Evolutionary conservation across 371 early-diverging fungal species (phyloP).

Genomic region (Dinochytrium kinnereticum): DNA sequence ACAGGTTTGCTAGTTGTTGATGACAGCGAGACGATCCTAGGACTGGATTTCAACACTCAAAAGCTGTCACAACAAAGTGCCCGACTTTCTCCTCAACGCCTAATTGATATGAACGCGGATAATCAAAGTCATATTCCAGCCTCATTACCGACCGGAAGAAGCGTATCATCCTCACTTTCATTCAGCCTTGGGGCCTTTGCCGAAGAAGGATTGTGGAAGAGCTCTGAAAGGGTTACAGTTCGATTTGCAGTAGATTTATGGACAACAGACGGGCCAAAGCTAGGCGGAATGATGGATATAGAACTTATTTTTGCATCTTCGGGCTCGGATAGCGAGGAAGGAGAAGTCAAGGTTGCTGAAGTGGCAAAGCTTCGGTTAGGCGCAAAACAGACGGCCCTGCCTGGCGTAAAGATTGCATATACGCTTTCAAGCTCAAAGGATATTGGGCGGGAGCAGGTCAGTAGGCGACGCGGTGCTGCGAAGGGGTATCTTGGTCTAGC

Average conservation of each 20-base stretch:
- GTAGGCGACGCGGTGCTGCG: neutral
- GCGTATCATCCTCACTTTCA: neutral
- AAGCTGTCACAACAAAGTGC: too few species aligned
- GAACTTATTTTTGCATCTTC: too few species aligned
- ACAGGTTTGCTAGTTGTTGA: too few species aligned
- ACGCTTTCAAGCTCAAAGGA: too few species aligned
- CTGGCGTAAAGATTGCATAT: neutral
- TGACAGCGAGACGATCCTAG: too few species aligned
- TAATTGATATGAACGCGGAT: neutral
- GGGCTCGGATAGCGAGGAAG: too few species aligned
- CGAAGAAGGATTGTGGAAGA: slow-evolving; percentile 7
- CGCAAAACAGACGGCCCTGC: neutral
- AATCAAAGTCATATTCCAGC: neutral
- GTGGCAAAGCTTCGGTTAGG: neutral
- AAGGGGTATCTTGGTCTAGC: neutral
- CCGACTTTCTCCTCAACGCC: too few species aligned
- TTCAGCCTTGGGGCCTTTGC: neutral
- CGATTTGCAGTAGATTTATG: neutral
- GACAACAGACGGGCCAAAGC: neutral
- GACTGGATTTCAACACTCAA: too few species aligned
- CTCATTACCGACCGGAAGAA: neutral
- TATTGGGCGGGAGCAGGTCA: too few species aligned
- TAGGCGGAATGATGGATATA: neutral
- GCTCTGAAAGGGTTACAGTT: neutral
- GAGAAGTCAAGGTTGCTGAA: neutral